Evolutionary conservation across 169 alveolate genomes (phyloP).

Genomic region (Plasmodium yoelii): DNA sequence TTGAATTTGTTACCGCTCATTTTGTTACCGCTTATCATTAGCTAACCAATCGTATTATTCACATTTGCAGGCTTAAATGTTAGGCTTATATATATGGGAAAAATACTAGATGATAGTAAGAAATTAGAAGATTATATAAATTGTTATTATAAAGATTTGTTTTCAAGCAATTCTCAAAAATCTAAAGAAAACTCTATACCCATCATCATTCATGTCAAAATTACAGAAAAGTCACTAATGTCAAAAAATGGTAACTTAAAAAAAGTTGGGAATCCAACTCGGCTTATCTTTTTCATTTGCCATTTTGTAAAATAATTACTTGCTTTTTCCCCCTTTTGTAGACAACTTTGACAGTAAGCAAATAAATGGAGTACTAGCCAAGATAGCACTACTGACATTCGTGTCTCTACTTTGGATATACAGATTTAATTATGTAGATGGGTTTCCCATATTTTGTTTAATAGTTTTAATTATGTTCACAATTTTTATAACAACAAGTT

Average conservation of each 20-base stretch:
- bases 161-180: conserved; percentile 3
- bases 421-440: conserved; percentile 34
- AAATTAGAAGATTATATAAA: conserved; percentile 69
- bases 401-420: conserved; percentile 47
- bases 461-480: conserved; percentile 36
- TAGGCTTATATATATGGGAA: conserved; percentile 81
- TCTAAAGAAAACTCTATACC: conserved; percentile 31
- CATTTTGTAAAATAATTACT: too few species aligned
- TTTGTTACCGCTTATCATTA: too few species aligned
- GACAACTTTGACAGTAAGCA: conserved; percentile 16
- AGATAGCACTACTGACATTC: conserved; percentile 10
- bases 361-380: conserved; percentile 21
- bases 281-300: too few species aligned
- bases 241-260: conserved; percentile 23
- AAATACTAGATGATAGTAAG: conserved; percentile 74
- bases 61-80: conserved; percentile 74
- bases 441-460: conserved; percentile 44
- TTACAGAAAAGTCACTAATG: conserved; percentile 20
- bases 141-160: conserved; percentile 35
- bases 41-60: too few species aligned
- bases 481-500: conserved; percentile 10
- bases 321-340: too few species aligned
- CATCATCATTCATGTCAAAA: conserved; percentile 56
- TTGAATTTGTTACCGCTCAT: too few species aligned
- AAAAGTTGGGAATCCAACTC: too few species aligned